These are phyloP conservation scores for Talaromyces pinophilus DNA, from an alignment of 2,329 filamentous ascomycete genomes.

Conservation along the genomic window DNA sequence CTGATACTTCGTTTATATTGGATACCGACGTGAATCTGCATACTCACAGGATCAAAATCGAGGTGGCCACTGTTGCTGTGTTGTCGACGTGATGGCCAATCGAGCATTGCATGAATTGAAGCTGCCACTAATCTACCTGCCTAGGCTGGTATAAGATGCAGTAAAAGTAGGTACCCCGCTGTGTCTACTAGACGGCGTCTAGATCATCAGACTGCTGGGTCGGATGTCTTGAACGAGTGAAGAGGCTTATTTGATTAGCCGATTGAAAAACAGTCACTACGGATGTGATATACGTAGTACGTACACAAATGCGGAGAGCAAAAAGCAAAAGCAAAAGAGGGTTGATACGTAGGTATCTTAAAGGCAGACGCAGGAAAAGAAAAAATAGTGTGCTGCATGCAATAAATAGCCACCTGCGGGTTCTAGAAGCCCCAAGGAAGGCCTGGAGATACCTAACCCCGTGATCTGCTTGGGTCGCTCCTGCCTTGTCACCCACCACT, in stretches of 20 bases:
- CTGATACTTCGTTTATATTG: not conserved
- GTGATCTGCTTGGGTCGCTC: constrained; percentile 6
- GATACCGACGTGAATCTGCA: not conserved
- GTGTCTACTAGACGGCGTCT: not conserved
- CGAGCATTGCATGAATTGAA: constrained; percentile 6
- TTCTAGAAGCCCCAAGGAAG: constrained; percentile 13
- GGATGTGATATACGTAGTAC: not conserved
- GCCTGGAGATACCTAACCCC: not conserved
- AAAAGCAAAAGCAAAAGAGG: not conserved
- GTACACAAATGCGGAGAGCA: constrained; percentile 1
- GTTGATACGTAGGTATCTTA: not conserved
- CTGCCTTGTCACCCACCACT: not conserved
- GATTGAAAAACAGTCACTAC: not conserved
- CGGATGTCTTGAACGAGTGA: not conserved
- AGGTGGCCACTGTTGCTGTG: constrained; percentile 5
- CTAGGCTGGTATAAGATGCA: not conserved
- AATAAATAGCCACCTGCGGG: not conserved
- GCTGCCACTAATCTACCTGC: not conserved
- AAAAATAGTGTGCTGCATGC: constrained; percentile 8
- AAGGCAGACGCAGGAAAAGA: not conserved
- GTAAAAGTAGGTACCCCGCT: constrained; percentile 3
- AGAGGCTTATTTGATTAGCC: not conserved
- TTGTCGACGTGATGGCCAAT: constrained; percentile 17
- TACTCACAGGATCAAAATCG: not conserved
- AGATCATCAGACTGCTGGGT: constrained; percentile 4